Evolutionary conservation across 2,329 filamentous ascomycete genomes (phyloP), one percentile per base, ranked within the genome.

Genomic region (Sporothrix protearum): DNA sequence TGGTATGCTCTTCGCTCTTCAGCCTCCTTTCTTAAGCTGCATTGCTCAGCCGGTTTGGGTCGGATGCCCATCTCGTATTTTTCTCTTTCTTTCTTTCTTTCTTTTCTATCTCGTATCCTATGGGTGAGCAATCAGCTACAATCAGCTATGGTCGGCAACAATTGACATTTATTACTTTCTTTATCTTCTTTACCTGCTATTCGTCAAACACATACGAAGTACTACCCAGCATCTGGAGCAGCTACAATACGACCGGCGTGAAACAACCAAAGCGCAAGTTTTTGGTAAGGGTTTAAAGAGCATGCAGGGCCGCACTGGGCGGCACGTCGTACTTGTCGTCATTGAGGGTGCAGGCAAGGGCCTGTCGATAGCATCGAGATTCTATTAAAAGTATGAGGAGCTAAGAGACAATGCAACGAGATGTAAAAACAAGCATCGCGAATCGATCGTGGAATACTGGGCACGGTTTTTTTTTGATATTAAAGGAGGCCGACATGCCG

Each of bases 231-330:
- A 42, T n/a, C 12, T n/a, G 16, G 42, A 47, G 42, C 30, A 19
- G 6, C 59, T 63, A 42, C 22, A n/a, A 47, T 57, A 47, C 51
- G 51, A n/a, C 67, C 12, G 33, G n/a, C 7, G 51, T 47, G 67
- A 69, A 69, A 47, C 67, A 47, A 47, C 19, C 67, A 39, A 16
- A 59, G 67, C 67, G 67, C 51, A 57, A 51, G 67, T 51, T 69
- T 69, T 22, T 10, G 10, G 53, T 25, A 42, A 14, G 22, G 22
- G 30, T 33, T 61, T 51, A 28, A 63, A 63, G 61, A 66, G 61
- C 42, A 9, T 66, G 61, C 39, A 66, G 42, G 19, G n/a, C 36
- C 22, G 12, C 12, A 8, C 16, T 12, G 36, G 36, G 22, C 30
- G 19, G 19, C n/a, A 61, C 8, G 10, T 22, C 36, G 59, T 45